Evolutionary conservation across 257 asterid species (phyloP).

Genomic region (Paraleonurus japonicus): DNA sequence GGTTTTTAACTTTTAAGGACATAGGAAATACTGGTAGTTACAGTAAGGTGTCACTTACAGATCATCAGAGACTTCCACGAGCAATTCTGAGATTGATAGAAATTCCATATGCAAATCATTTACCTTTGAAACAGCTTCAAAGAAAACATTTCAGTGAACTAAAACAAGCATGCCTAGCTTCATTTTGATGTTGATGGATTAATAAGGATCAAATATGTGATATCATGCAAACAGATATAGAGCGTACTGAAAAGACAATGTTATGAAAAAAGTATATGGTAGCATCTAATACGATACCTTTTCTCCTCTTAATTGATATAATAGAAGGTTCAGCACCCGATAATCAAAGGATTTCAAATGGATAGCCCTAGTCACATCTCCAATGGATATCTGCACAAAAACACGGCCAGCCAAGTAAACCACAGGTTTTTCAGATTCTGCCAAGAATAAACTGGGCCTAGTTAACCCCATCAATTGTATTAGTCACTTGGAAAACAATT

Average conservation of each 20-base stretch:
- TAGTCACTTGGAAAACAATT: neutral
- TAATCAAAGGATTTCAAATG: conserved; percentile 91
- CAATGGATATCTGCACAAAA: conserved; percentile 57
- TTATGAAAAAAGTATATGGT: neutral
- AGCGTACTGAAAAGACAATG: neutral
- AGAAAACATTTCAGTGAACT: conserved; percentile 30
- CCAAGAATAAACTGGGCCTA: neutral
- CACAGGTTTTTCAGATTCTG: too few species aligned
- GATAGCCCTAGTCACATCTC: conserved; percentile 73
- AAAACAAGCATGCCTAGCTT: neutral
- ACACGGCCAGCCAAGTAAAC: conserved; percentile 26
- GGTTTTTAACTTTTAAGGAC: neutral
- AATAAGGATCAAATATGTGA: neutral
- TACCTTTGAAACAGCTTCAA: conserved; percentile 71
- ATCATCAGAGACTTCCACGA: conserved; percentile 92
- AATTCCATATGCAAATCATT: conserved; percentile 93
- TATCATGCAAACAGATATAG: neutral
- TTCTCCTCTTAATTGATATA: conserved; percentile 72
- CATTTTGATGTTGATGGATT: conserved; percentile 14
- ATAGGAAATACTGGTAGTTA: conserved; percentile 3
- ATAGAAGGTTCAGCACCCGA: conserved; percentile 80
- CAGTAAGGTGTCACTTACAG: conserved; percentile 57
- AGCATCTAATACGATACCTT: conserved; percentile 44
- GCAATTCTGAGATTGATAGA: conserved; percentile 80
- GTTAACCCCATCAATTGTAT: neutral